A percentile compares a stretch with the other conserved stretches of the same genome.
Evolutionary conservation across 225 moss, liverwort and hornwort species (phyloP).

Genomic region (Straminergon stramineum): DNA sequence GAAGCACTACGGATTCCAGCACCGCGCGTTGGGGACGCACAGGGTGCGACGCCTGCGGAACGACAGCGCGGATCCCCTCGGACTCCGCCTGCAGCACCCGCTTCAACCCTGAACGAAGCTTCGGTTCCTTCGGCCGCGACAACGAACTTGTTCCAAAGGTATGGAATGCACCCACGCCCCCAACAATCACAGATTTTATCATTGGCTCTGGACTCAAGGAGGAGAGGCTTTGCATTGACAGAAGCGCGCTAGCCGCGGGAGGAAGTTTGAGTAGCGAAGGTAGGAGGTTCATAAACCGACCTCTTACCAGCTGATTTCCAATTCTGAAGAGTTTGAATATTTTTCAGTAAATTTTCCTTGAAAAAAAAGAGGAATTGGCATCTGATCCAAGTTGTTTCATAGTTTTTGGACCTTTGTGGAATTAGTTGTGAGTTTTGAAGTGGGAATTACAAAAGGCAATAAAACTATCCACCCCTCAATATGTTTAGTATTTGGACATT

Average conservation of each 20-base stretch:
- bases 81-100: neutral
- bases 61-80: constrained; percentile 20
- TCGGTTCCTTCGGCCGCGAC: neutral
- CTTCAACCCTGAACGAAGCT: neutral
- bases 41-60: constrained; percentile 23
- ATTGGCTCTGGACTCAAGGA: neutral
- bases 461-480: neutral
- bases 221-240: neutral
- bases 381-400: neutral
- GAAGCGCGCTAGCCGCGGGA: neutral
- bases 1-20: constrained; percentile 26
- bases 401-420: too few species aligned
- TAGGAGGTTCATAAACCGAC: neutral
- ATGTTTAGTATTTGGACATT: neutral
- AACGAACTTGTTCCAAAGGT: neutral
- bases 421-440: neutral
- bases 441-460: neutral
- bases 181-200: neutral
- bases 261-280: neutral
- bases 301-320: neutral
- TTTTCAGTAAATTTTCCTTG: neutral
- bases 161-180: too few species aligned
- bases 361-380: neutral
- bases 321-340: neutral
- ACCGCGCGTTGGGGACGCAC: constrained; percentile 16